phyloP scores from a whole-genome alignment of 345 rosid species.

The Pistacia vera region DNA sequence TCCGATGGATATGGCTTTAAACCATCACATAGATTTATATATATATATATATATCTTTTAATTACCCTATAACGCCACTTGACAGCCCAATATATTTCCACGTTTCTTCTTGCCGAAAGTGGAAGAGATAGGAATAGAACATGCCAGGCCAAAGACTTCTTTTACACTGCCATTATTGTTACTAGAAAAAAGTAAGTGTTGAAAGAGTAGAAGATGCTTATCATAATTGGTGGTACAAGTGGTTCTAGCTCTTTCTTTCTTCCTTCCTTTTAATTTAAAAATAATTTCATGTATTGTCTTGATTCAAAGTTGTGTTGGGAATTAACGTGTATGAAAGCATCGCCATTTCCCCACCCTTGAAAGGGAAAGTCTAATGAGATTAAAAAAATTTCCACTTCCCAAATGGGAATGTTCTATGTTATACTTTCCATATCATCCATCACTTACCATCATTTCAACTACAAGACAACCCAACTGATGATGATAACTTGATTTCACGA shows the following conservation, averaged over 20 bases:
- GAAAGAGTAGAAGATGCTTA: slow-evolving; percentile 16
- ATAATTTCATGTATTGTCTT: not conserved
- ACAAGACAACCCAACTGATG: not conserved
- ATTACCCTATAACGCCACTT: slow-evolving; percentile 15
- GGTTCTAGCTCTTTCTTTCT: not conserved
- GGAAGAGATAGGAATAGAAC: slow-evolving; percentile 19
- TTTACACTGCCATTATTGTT: not conserved
- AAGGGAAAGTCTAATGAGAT: slow-evolving; percentile 33
- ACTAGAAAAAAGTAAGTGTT: not conserved
- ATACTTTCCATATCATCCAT: slow-evolving; percentile 7
- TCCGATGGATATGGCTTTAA: not conserved
- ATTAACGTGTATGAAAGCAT: slow-evolving; percentile 9
- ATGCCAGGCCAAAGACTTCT: not conserved
- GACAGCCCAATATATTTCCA: not conserved
- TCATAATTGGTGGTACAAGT: slow-evolving; percentile 20
- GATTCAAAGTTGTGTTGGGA: slow-evolving; percentile 8
- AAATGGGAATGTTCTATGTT: slow-evolving; percentile 31
- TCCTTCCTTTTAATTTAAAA: not conserved
- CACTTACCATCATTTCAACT: slow-evolving; percentile 23
- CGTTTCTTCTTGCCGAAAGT: slow-evolving; percentile 23
- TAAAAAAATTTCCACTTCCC: slow-evolving; percentile 34
- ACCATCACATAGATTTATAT: not conserved
- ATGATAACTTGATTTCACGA: too few relatives aligned
- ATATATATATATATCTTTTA: not conserved
- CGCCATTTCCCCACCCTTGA: slow-evolving; percentile 31